Conservation (phyloP, 2,329 filamentous ascomycete species). For the Venturia pyrina region DNA sequence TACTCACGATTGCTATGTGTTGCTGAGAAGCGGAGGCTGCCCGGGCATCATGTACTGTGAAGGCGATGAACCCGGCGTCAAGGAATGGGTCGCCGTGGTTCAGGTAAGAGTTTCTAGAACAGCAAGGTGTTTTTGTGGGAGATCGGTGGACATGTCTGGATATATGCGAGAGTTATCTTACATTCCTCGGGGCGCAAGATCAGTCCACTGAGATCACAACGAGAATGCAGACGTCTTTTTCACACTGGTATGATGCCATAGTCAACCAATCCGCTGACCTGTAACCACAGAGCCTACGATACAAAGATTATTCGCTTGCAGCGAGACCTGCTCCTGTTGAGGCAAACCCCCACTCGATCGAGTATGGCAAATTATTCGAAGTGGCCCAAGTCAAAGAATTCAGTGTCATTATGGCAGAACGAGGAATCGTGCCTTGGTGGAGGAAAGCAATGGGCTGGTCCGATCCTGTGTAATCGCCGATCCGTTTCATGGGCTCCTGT, state of each 20-base stretch:
- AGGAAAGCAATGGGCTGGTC: slow-evolving; percentile 46
- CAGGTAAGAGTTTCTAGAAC: slow-evolving; percentile 30
- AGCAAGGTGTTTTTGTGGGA: neutral
- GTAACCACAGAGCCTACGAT: slow-evolving; percentile 22
- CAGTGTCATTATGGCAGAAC: slow-evolving; percentile 48
- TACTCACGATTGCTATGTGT: slow-evolving; percentile 49
- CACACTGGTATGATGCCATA: neutral
- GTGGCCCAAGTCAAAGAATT: slow-evolving; percentile 56
- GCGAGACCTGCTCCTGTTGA: slow-evolving; percentile 37
- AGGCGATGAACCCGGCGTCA: slow-evolving; percentile 45
- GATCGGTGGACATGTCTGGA: too few relatives aligned
- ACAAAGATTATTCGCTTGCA: slow-evolving; percentile 63
- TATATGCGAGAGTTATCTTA: too few relatives aligned
- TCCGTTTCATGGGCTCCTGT: too few relatives aligned
- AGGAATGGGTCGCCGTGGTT: slow-evolving; percentile 54
- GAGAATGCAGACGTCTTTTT: too few relatives aligned
- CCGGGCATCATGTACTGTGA: slow-evolving; percentile 76
- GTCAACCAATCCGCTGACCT: too few relatives aligned
- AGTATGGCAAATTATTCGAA: slow-evolving; percentile 43
- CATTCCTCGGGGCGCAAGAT: too few relatives aligned
- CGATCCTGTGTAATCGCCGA: too few relatives aligned
- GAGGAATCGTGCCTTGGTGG: slow-evolving; percentile 57
- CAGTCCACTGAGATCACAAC: too few relatives aligned
- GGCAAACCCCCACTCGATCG: slow-evolving; percentile 7
- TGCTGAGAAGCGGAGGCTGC: slow-evolving; percentile 56